Percentiles rank a stretch among this genome's conserved stretches.
phyloP scores from a whole-genome alignment of 768 basidiomycete genomes.

The Xanthoconium purpureum region DNA sequence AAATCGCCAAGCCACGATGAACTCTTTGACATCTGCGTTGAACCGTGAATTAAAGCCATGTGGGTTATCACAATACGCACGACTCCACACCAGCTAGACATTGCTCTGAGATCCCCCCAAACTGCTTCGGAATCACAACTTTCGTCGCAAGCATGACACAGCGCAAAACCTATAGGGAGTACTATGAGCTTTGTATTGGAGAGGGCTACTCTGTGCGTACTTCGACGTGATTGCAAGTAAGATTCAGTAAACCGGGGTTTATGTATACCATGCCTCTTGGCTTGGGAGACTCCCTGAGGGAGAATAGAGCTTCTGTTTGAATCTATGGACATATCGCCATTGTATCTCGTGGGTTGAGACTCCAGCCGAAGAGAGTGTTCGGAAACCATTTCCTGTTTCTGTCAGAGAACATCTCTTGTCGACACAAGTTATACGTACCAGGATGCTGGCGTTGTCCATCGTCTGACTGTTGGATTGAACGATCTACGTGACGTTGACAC shows the following conservation, averaged over 20 bases:
- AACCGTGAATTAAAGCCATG: not conserved
- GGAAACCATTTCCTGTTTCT: conserved; percentile 67
- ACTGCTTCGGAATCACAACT: conserved; percentile 63
- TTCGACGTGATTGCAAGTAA: conserved; percentile 62
- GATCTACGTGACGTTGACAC: conserved; percentile 32
- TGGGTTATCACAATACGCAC: conserved; percentile 39
- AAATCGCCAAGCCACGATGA: conserved; percentile 73
- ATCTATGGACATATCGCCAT: conserved; percentile 48
- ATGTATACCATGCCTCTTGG: conserved; percentile 39
- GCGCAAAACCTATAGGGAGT: conserved; percentile 56
- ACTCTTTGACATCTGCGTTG: conserved; percentile 61
- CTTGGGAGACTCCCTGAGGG: conserved; percentile 46
- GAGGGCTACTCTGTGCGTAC: conserved; percentile 35
- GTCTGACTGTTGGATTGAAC: conserved; percentile 36
- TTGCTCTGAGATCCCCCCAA: conserved; percentile 81
- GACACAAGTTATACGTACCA: conserved; percentile 40
- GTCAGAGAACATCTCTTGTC: conserved; percentile 1
- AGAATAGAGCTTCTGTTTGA: conserved; percentile 48
- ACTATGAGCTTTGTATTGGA: not conserved
- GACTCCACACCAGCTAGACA: conserved; percentile 50
- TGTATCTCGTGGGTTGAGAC: conserved; percentile 46
- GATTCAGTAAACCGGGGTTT: conserved; percentile 84
- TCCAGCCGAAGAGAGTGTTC: conserved; percentile 56
- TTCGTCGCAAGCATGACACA: conserved; percentile 64
- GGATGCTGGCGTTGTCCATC: conserved; percentile 60